Base-by-base conservation (phyloP, 352 stramenopile genomes). In the Saprolegnia parasitica region DNA sequence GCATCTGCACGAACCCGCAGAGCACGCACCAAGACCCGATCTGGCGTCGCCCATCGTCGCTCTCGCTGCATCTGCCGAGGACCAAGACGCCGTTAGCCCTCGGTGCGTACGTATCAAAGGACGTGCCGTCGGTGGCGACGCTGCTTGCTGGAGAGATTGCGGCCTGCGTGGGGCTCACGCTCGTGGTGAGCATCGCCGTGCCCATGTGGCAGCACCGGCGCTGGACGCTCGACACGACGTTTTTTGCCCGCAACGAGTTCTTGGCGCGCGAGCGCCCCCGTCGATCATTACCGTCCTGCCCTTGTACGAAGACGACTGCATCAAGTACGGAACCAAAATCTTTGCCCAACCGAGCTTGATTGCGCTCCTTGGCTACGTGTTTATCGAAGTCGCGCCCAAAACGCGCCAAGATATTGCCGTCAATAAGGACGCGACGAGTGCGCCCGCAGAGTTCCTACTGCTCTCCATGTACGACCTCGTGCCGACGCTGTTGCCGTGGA, bases 381-480 rank as follows among this genome's bases (percentile, higher is more conserved):
- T 63, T 16, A 15, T 63, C 32, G 26, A 63, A 63, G 32, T 24
- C 13, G 8, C 39, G 39, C 26, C 11, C 26, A 18, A 42, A 9
- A 29, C 15, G 20, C 39, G 21, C 21, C 9, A 16, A 8, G 8
- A 46, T n/a, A 32, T 46, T 24, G 55, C 37, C 3, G 46, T 24
- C 11, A 23, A 23, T 4, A n/a, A 24, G 5, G 55, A 10, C 20
- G 32, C 9, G 11, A 47, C 8, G 32, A 5, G 6, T n/a, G 13
- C 5, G 11, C 16, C 11, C 26, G 5, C 55, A 4, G 10, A 4
- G 8, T 47, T 47, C 8, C 21, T 63, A 4, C 8, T 63, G 5
- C 9, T 63, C 26, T 23, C 6, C 10, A 16, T 47, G 32, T 63
- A 63, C 32, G 55, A 63, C 32, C 55, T 63, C 55, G 11, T 63